These are phyloP conservation scores for Saccharum officinarum DNA, from an alignment of 176 grass and related monocot genomes.

Conservation along the genomic window DNA sequence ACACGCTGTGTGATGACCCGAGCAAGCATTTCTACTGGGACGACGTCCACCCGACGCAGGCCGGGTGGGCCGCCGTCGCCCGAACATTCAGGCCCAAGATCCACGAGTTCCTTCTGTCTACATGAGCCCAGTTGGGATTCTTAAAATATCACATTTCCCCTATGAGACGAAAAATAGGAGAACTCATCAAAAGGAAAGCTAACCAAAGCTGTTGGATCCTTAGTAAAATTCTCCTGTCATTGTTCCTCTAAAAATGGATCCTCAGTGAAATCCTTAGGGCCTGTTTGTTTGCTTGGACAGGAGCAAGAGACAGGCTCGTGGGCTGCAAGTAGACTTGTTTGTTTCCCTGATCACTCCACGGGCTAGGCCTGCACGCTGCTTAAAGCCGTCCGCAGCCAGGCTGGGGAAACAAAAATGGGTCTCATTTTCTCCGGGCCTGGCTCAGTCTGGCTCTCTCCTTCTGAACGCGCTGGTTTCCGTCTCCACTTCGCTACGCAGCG, in stretches of 20 bases:
- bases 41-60: constrained; percentile 83
- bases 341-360: too few species aligned
- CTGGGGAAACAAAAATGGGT: too few species aligned
- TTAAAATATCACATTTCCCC: not conserved
- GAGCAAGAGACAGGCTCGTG: too few species aligned
- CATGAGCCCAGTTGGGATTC: not conserved
- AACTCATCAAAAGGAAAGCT: not conserved
- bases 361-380: too few species aligned
- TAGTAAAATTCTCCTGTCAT: not conserved
- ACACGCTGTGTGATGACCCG: constrained; percentile 50
- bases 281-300: too few species aligned
- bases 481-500: too few species aligned
- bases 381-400: too few species aligned
- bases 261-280: too few species aligned
- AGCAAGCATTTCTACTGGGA: constrained; percentile 81
- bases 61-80: constrained; percentile 68
- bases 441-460: too few species aligned
- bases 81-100: constrained; percentile 41
- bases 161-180: not conserved
- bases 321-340: too few species aligned
- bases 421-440: too few species aligned
- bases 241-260: not conserved
- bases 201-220: not conserved
- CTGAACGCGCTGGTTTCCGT: too few species aligned
- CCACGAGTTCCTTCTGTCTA: constrained; percentile 36